Conservation (phyloP, 768 basidiomycete genomes). For the Harrya chromipes region DNA sequence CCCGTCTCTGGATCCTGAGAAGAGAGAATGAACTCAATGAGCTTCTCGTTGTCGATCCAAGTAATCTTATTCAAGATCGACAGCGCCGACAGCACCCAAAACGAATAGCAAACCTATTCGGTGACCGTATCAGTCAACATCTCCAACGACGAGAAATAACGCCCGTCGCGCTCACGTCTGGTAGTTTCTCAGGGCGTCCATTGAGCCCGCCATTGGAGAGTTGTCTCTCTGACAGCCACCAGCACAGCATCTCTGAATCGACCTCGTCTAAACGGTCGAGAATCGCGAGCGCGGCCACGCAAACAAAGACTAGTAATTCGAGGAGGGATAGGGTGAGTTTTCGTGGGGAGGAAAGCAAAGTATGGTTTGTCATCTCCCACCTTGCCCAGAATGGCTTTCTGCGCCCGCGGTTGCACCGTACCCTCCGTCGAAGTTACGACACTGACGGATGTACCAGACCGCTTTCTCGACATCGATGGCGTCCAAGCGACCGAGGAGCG, state of each 20-base stretch:
- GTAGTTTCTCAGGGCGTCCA: conserved; percentile 95
- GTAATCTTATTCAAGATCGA: conserved; percentile 77
- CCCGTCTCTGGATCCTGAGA: conserved; percentile 89
- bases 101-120: conserved; percentile 83
- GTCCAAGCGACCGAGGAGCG: conserved; percentile 73
- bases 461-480: conserved; percentile 66
- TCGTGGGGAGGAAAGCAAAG: not conserved
- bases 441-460: conserved; percentile 67
- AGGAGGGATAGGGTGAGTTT: not conserved
- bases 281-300: conserved; percentile 83
- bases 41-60: conserved; percentile 86
- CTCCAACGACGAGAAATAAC: not conserved
- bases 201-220: conserved; percentile 92
- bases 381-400: conserved; percentile 91
- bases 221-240: conserved; percentile 96
- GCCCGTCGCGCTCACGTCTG: conserved; percentile 67
- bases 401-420: conserved; percentile 84
- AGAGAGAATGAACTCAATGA: conserved; percentile 79
- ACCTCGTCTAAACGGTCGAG: conserved; percentile 78
- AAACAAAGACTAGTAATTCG: conserved; percentile 75
- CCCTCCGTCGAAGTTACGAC: conserved; percentile 94
- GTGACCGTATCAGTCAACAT: not conserved
- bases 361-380: conserved; percentile 37
- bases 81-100: conserved; percentile 90
- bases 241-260: conserved; percentile 75